phyloP scores from a whole-genome alignment of 345 rosid genomes.

The Geranium rotundifolium region DNA sequence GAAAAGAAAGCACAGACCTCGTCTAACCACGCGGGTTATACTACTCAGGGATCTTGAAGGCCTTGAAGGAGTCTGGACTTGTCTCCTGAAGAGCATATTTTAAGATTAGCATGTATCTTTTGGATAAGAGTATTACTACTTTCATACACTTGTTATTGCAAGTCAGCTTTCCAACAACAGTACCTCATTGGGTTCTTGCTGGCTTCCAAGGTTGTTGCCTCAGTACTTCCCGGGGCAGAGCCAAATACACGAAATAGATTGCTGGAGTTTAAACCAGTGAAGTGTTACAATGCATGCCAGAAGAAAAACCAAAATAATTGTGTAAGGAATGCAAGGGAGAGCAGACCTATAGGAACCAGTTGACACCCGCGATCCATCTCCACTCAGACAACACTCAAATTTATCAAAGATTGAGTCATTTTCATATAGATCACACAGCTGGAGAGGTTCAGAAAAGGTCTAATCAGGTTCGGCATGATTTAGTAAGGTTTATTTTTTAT shows the following conservation, averaged over 20 bases:
- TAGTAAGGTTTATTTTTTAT: no score
- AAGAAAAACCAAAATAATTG: neutral
- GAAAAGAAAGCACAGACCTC: slow-evolving; percentile 25
- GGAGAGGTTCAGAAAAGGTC: slow-evolving; percentile 17
- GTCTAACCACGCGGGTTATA: slow-evolving; percentile 39
- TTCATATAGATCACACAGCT: slow-evolving; percentile 97
- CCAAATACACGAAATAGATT: slow-evolving; percentile 94
- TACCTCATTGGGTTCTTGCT: slow-evolving; percentile 99
- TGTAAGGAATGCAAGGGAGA: neutral
- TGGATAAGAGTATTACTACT: no score
- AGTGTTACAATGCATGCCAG: neutral
- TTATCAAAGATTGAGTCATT: slow-evolving; percentile 97
- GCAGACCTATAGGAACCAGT: slow-evolving; percentile 95
- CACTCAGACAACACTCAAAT: slow-evolving; percentile 95
- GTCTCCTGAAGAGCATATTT: slow-evolving; percentile 30
- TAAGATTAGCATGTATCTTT: neutral
- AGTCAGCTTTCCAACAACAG: neutral
- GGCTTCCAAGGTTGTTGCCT: slow-evolving; percentile 92
- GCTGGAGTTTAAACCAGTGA: slow-evolving; percentile 27
- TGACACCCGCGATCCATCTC: slow-evolving; percentile 82
- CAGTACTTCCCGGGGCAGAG: slow-evolving; percentile 57
- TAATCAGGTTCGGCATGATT: neutral
- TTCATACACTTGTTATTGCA: no score
- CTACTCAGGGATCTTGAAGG: slow-evolving; percentile 48
- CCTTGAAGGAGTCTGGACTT: slow-evolving; percentile 35